phyloP scores from a whole-genome alignment of 768 basidiomycete genomes.

The Tephrocybe rancida region DNA sequence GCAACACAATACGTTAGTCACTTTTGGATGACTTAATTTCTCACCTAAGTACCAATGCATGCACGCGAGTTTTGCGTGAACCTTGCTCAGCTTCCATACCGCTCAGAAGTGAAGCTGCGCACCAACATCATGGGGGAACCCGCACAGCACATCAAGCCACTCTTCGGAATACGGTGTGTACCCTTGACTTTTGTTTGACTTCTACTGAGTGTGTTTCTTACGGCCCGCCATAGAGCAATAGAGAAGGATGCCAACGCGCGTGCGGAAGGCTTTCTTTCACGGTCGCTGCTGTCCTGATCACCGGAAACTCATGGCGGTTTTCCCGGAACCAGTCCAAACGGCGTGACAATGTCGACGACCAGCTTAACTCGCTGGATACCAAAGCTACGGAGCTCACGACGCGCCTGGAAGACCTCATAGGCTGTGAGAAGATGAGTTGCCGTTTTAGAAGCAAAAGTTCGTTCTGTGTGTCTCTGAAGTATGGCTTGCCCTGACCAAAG shows the following conservation, averaged over 20 bases:
- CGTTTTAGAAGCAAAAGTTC: conserved; percentile 48
- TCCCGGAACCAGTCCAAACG: conserved; percentile 70
- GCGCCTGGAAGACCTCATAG: conserved; percentile 40
- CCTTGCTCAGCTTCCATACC: conserved; percentile 79
- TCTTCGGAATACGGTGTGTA: conserved; percentile 73
- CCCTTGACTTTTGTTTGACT: no score
- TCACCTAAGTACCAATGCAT: conserved; percentile 34
- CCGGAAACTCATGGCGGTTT: conserved; percentile 77
- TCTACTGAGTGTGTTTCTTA: not conserved
- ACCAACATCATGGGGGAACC: conserved; percentile 80
- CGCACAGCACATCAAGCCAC: conserved; percentile 68
- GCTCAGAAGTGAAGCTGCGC: conserved; percentile 69
- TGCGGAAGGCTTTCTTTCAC: conserved; percentile 81
- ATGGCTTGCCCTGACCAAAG: not conserved
- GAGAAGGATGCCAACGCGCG: conserved; percentile 85
- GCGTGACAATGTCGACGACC: conserved; percentile 73
- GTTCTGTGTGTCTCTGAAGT: conserved; percentile 15
- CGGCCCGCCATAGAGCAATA: conserved; percentile 75
- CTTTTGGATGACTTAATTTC: conserved; percentile 1
- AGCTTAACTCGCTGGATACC: conserved; percentile 57
- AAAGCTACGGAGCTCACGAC: conserved; percentile 48
- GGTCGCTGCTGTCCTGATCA: conserved; percentile 75
- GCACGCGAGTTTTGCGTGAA: conserved; percentile 72
- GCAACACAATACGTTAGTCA: conserved; percentile 60
- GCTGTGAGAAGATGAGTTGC: conserved; percentile 45